These are phyloP conservation scores for Glarea lozoyensis DNA, from an alignment of 495 filamentous ascomycete genomes.

Conservation along the genomic window DNA sequence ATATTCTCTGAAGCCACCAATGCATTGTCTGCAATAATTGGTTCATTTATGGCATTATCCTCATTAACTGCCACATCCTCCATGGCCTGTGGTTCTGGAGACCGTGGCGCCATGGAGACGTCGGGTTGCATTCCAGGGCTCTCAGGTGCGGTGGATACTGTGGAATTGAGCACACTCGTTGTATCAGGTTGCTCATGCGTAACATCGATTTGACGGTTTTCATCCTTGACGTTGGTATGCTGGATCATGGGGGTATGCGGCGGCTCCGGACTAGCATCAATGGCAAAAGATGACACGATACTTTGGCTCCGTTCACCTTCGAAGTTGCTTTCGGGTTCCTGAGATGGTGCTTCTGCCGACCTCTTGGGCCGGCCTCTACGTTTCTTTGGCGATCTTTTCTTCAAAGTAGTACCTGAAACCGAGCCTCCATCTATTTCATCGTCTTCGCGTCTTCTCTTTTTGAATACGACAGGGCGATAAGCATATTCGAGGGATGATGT, in stretches of 20 bases:
- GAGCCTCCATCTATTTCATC: conserved; percentile 8
- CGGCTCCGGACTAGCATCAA: too few species aligned
- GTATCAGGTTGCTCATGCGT: too few species aligned
- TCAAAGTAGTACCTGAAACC: conserved; percentile 12
- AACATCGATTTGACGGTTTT: not conserved
- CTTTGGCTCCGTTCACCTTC: conserved; percentile 2
- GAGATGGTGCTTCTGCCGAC: not conserved
- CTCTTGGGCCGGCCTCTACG: conserved; percentile 2
- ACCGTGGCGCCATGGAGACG: too few species aligned
- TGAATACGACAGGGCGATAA: conserved; percentile 1
- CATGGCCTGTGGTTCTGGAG: too few species aligned
- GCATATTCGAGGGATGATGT: conserved; percentile 5
- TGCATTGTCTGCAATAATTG: too few species aligned
- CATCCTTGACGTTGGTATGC: conserved; percentile 32
- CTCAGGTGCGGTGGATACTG: too few species aligned
- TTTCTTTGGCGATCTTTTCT: conserved; percentile 11
- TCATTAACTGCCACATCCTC: too few species aligned
- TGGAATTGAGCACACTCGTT: too few species aligned
- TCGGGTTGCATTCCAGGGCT: too few species aligned
- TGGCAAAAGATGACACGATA: conserved; percentile 8
- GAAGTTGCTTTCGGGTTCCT: not conserved
- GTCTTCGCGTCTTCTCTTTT: conserved; percentile 21
- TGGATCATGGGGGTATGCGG: conserved; percentile 1
- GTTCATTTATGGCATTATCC: too few species aligned
- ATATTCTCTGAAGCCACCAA: too few species aligned